Evolutionary conservation across 2,329 filamentous ascomycete genomes (phyloP).

Genomic region (Ustulina deusta): DNA sequence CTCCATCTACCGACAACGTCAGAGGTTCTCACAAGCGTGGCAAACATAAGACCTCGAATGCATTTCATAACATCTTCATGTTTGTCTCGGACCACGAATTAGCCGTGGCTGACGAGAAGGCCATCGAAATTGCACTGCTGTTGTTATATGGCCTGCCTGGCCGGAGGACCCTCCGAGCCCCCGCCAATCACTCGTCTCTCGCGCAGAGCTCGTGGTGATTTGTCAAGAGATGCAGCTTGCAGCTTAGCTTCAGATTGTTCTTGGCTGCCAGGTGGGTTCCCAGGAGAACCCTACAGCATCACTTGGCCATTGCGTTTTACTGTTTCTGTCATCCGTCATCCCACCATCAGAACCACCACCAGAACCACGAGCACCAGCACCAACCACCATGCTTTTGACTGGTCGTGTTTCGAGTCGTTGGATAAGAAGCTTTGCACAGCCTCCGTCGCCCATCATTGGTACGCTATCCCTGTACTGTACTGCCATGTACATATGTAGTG

Average conservation of each 20-base stretch:
- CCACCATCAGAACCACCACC: not conserved
- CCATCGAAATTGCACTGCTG: constrained; percentile 9
- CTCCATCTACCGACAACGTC: not conserved
- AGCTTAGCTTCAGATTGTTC: constrained; percentile 32
- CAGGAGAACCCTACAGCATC: constrained; percentile 1
- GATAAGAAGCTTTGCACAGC: constrained; percentile 29
- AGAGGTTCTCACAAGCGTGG: not conserved
- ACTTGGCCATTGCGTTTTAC: constrained; percentile 24
- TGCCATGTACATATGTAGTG: not conserved
- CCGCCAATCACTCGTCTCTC: constrained; percentile 13
- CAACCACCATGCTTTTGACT: constrained; percentile 21
- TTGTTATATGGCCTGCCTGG: not conserved
- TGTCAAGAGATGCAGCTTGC: constrained; percentile 39
- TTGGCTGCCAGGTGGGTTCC: constrained; percentile 24
- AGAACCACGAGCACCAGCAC: not conserved
- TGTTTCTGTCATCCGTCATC: constrained; percentile 30
- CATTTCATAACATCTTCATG: not conserved
- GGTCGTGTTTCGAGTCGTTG: constrained; percentile 5
- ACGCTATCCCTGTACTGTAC: constrained; percentile 8
- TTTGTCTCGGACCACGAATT: constrained; percentile 1
- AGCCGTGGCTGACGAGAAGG: not conserved
- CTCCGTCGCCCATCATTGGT: constrained; percentile 25
- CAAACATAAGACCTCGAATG: not conserved
- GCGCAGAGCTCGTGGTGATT: constrained; percentile 26
- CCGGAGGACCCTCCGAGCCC: constrained; percentile 4